Percentiles rank a stretch among this genome's conserved stretches.
phyloP scores from a whole-genome alignment of 306 rosid species.

The Castanea sativa region DNA sequence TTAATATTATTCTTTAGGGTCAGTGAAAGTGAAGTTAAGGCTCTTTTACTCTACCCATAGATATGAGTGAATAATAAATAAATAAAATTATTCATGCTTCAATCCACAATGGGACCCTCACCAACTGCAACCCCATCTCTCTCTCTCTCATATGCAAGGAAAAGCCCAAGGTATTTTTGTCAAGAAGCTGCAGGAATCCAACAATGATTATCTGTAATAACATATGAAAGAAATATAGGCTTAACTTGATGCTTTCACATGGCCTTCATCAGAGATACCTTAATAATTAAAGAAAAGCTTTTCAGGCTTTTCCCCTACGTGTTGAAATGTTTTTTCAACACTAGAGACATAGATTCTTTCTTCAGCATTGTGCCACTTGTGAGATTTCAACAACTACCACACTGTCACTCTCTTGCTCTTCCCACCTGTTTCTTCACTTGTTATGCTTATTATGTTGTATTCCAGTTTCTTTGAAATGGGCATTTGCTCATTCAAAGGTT shows the following conservation, averaged over 20 bases:
- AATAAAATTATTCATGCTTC: background rate
- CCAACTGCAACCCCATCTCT: background rate
- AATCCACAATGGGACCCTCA: conserved; percentile 1
- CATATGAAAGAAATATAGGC: conserved; percentile 9
- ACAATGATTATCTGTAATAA: conserved; percentile 17
- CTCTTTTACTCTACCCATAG: conserved; percentile 1
- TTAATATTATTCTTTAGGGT: background rate
- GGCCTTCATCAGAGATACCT: background rate
- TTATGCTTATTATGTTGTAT: background rate
- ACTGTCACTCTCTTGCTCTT: background rate
- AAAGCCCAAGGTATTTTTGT: conserved; percentile 13
- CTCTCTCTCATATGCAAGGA: background rate
- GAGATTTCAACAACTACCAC: background rate
- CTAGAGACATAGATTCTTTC: conserved; percentile 2
- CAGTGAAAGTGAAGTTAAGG: background rate
- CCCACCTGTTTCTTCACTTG: background rate
- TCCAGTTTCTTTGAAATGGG: conserved; percentile 11
- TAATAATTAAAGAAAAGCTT: background rate
- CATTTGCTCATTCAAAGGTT: conserved; percentile 16
- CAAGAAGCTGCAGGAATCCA: conserved; percentile 23
- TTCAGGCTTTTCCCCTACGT: background rate
- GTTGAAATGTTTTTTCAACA: background rate
- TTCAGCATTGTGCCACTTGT: conserved; percentile 5
- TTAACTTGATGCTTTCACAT: conserved; percentile 18
- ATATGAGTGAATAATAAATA: background rate